Evolutionary conservation across 495 filamentous ascomycete species (phyloP).

Genomic region (Neurospora terricola): DNA sequence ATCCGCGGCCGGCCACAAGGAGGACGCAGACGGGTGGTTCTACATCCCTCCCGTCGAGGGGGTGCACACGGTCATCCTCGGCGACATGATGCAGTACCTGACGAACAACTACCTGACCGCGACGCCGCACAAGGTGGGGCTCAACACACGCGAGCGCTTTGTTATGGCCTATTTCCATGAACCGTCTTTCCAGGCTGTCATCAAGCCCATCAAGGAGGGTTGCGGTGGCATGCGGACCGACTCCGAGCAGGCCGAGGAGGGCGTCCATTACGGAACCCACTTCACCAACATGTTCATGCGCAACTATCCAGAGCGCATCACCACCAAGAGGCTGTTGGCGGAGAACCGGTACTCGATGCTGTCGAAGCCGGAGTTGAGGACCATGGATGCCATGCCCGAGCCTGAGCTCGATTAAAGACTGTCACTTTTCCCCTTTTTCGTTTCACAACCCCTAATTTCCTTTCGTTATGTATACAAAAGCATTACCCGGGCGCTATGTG

Average conservation of each 20-base stretch:
- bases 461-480: background rate
- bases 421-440: background rate
- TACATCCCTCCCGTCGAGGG: conserved; percentile 31
- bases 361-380: conserved; percentile 15
- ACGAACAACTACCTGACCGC: conserved; percentile 29
- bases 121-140: conserved; percentile 37
- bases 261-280: conserved; percentile 38
- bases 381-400: conserved; percentile 11
- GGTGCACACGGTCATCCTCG: conserved; percentile 34
- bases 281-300: conserved; percentile 41
- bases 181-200: conserved; percentile 34
- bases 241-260: conserved; percentile 5
- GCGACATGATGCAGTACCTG: conserved; percentile 40
- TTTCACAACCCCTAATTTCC: background rate
- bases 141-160: conserved; percentile 34
- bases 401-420: background rate
- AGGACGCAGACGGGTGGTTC: conserved; percentile 33
- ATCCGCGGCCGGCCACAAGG: conserved; percentile 31
- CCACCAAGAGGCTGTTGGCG: conserved; percentile 23
- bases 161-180: conserved; percentile 39
- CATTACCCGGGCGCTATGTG: background rate
- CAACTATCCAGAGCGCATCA: conserved; percentile 37
- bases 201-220: conserved; percentile 23
- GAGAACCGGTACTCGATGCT: conserved; percentile 21
- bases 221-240: conserved; percentile 9